Evolutionary conservation across 83 land plant species (phyloP), one percentile per base, ranked within the genome.

Genomic region (Thuja plicata): DNA sequence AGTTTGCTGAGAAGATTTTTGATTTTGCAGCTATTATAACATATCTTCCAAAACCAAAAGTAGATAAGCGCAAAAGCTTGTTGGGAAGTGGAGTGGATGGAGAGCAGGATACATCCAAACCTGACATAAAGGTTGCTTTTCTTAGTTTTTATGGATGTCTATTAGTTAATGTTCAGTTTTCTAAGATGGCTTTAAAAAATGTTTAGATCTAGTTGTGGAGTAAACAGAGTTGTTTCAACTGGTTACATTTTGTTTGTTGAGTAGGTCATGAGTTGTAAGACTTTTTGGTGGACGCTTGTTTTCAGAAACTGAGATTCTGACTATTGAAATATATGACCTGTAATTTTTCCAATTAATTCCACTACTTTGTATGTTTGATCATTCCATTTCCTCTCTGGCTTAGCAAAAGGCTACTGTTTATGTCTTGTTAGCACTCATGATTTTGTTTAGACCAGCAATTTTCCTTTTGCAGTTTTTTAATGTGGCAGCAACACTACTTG

Each of bases 21-120:
- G 24, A 48, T 66, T 60, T 46, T 93, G 87, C 92, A 98, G 99
- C 95, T 90, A 70, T 97, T 91, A 97, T 98, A 77, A 88, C 79
- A 27, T 97, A 94, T 89, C 91, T 94, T 43, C 99, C 99, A 46
- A 98, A 97, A 90, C 94, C 98, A 52, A 98, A 94, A 89, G 88
- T 89, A 15, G 99, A 95, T 86, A 97, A 95, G 90, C 94, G 92
- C 70, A 96, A 88, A 87, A 98, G 96, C 86, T 91, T 98, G 86
- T 78, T 96, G 84, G 91, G 93, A 24, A 86, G 91, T 38, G 60
- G 90, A 5, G 91, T 89, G 81, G 92, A 83, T 52, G 87, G 90
- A 38, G 92, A 91, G 54, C 90, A 90, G 57, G 91, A 43, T 74
- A 91, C 84, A 57, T 74, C 66, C 60, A 83, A 87, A 19, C 10